A percentile compares a stretch with the other conserved stretches of the same genome.
Evolutionary conservation across 2,329 filamentous ascomycete genomes (phyloP).

Genomic region (Gaeumannomyces sp.): DNA sequence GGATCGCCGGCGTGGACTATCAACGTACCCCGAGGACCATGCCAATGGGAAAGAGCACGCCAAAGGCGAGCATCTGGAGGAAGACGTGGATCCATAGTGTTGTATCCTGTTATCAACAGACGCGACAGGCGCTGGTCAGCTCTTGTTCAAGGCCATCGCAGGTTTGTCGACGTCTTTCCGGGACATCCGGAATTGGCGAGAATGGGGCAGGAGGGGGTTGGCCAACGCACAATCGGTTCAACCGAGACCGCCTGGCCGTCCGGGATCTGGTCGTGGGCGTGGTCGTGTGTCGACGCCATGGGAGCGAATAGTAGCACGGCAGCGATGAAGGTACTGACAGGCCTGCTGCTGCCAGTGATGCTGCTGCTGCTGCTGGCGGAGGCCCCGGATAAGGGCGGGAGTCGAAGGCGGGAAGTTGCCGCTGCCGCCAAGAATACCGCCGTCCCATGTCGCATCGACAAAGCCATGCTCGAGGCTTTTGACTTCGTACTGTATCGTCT

Average conservation of each 20-base stretch:
- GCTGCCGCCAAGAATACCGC: background rate
- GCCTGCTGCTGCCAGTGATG: background rate
- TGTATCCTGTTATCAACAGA: slow-evolving; percentile 51
- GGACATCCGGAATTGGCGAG: background rate
- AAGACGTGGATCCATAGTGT: slow-evolving; percentile 93
- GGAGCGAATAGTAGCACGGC: slow-evolving; percentile 14
- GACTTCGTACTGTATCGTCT: background rate
- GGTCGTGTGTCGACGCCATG: slow-evolving; percentile 37
- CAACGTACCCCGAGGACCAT: slow-evolving; percentile 45
- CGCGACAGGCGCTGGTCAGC: slow-evolving; percentile 12
- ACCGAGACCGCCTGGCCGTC: slow-evolving; percentile 63
- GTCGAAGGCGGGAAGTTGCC: background rate
- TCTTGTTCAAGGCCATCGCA: background rate
- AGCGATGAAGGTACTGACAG: slow-evolving; percentile 4
- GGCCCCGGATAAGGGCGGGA: background rate
- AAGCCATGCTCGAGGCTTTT: background rate
- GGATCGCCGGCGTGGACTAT: background rate
- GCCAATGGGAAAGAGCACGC: slow-evolving; percentile 84
- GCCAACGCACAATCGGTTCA: slow-evolving; percentile 46
- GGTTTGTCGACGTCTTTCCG: background rate
- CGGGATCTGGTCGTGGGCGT: slow-evolving; percentile 50
- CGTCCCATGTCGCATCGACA: background rate
- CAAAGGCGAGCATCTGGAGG: slow-evolving; percentile 79
- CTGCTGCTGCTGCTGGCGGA: background rate
- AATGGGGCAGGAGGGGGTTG: background rate